Base-by-base conservation (phyloP, 768 basidiomycete species). In the Daedalea quercina region DNA sequence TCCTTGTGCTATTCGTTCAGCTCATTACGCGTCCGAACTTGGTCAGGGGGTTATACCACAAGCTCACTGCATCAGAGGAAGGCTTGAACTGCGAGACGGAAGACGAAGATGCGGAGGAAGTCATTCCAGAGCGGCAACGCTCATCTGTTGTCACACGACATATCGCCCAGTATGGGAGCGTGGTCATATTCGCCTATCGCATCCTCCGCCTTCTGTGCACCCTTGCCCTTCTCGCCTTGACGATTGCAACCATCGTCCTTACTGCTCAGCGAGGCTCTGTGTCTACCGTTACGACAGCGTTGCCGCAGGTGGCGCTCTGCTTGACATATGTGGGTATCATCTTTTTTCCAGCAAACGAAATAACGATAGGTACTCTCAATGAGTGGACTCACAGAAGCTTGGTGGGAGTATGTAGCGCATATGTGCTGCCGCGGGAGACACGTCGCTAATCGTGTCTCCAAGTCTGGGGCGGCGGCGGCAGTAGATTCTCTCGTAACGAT, bases 151-250 rank as follows among this genome's bases (percentile, higher is more conserved):
- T 54, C 51, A 43, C 51, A 9, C 53, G 59, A 26, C 77, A 79
- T 58, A 62, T 80, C 26, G 48, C 60, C 15, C 57, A 64, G 12
- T 73, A 76, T 50, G 77, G 80, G 3, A 81, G 81, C 9, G 54
- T 62, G 3, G 63, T 65, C 13, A 75, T 79, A 23, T 81, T 79
- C 63, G 60, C 62, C 13, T 75, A 74, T 65, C 77, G 76, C 56
- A 48, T 79, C 28, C 57, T 69, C 1, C 72, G 83, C 22, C 65
- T 81, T 3, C 50, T 77, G 2, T 72, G 72, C 28, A 73, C 74
- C 46, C 64, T 76, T 24, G 64, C 69, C 2, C 70, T 85, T 17
- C 67, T 85, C 22, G 74, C 67, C 3, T 61, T 85, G 15, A 78
- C 77, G 8, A 65, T 78, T 47, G 72, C 73, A 1, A 70, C 75